Percentiles rank a stretch among this genome's conserved stretches.
Conservation (phyloP, 2,329 filamentous ascomycete species). For the Calonectria montana region DNA sequence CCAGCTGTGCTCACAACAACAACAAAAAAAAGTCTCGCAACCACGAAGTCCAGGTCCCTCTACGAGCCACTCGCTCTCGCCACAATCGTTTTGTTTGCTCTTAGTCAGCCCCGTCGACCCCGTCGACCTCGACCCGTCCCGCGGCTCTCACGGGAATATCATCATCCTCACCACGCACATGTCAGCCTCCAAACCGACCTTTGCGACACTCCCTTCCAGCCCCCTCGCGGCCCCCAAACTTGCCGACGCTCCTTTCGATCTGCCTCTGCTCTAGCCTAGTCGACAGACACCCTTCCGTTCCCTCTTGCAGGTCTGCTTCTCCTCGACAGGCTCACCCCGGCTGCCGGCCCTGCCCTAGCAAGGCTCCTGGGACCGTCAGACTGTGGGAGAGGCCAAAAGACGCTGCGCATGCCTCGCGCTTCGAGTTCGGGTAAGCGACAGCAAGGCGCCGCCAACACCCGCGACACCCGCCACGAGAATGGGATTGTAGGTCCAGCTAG, state of each 20-base stretch:
- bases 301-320: constrained; percentile 29
- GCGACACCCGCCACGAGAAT: constrained; percentile 86
- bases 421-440: constrained; percentile 71
- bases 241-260: constrained; percentile 23
- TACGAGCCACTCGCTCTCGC: constrained; percentile 8
- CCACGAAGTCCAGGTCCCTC: constrained; percentile 25
- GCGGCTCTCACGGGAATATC: constrained; percentile 21
- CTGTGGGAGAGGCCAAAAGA: constrained; percentile 47
- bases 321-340: constrained; percentile 45
- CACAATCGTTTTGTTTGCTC: not conserved
- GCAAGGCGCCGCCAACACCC: constrained; percentile 70
- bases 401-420: constrained; percentile 70
- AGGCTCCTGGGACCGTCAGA: constrained; percentile 51
- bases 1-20: constrained; percentile 9
- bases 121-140: constrained; percentile 24
- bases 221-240: constrained; percentile 25
- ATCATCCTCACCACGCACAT: constrained; percentile 39
- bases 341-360: constrained; percentile 51
- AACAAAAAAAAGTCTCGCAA: constrained; percentile 29
- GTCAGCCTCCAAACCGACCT: constrained; percentile 35
- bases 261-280: constrained; percentile 25
- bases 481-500: constrained; percentile 75
- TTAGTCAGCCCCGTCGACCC: not conserved
- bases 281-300: constrained; percentile 19
- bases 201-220: constrained; percentile 36